Conservation (phyloP, 2,329 filamentous ascomycete genomes). For the Phaeosphaeria sp. region DNA sequence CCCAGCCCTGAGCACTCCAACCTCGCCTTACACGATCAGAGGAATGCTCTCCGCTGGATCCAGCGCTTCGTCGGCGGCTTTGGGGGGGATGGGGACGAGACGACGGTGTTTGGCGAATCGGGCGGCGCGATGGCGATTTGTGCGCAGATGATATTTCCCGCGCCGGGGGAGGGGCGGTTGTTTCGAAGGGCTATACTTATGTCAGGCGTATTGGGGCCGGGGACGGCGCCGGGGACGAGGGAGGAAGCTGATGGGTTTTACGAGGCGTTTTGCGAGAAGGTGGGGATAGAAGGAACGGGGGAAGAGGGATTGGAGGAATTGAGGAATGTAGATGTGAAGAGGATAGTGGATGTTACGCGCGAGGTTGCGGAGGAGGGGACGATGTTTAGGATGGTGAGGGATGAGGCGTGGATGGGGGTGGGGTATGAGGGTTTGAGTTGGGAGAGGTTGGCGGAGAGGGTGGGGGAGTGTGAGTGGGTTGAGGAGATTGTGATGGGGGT, state of each 20-base stretch:
- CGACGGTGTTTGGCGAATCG: conserved; percentile 54
- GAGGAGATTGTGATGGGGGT: conserved; percentile 52
- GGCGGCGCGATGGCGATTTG: conserved; percentile 49
- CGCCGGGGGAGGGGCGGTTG: conserved; percentile 16
- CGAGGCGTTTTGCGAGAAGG: conserved; percentile 26
- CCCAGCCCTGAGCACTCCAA: conserved; percentile 44
- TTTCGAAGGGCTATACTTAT: conserved; percentile 29
- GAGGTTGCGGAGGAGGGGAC: background rate
- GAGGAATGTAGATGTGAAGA: background rate
- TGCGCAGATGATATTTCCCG: conserved; percentile 25
- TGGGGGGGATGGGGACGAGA: conserved; percentile 37
- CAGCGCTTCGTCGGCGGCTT: conserved; percentile 44
- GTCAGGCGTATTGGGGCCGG: conserved; percentile 26
- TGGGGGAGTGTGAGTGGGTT: conserved; percentile 48
- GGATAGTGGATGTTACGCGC: background rate
- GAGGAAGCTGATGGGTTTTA: conserved; percentile 15
- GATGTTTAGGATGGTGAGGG: background rate
- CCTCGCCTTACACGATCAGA: conserved; percentile 37
- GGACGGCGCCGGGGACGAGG: conserved; percentile 10
- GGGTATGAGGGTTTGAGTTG: conserved; percentile 19
- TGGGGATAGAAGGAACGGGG: conserved; percentile 16
- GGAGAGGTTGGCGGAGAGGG: conserved; percentile 21
- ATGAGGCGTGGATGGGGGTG: background rate
- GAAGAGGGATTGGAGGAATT: background rate
- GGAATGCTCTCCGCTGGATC: conserved; percentile 47